A percentile compares a stretch with the other conserved stretches of the same genome.
These are phyloP conservation scores for Salvia hispanica DNA, from an alignment of 257 asterid species.

Conservation along the genomic window DNA sequence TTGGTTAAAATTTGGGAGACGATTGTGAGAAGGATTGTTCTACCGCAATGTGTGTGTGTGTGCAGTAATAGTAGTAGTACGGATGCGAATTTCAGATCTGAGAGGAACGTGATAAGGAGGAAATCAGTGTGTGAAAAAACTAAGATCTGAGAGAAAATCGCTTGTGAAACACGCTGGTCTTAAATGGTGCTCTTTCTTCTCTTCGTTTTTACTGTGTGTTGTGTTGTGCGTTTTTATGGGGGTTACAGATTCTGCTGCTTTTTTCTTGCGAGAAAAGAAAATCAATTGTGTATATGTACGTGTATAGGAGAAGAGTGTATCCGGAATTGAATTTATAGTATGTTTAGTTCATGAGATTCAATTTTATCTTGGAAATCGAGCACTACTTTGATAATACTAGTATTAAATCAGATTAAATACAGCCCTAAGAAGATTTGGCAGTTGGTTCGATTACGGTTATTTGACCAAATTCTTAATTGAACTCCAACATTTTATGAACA, in stretches of 20 bases:
- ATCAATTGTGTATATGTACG: too few relatives aligned
- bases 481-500: neutral
- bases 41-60: slow-evolving; percentile 32
- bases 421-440: too few relatives aligned
- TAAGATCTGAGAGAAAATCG: slow-evolving; percentile 45
- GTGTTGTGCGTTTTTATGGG: slow-evolving; percentile 23
- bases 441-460: too few relatives aligned
- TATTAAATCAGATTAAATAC: too few relatives aligned
- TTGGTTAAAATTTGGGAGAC: slow-evolving; percentile 13
- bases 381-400: too few relatives aligned
- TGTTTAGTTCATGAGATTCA: too few relatives aligned
- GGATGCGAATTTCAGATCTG: slow-evolving; percentile 46
- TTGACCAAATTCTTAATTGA: too few relatives aligned
- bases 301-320: too few relatives aligned
- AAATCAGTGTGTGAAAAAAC: slow-evolving; percentile 30
- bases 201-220: slow-evolving; percentile 14
- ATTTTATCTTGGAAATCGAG: too few relatives aligned
- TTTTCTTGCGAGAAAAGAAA: neutral
- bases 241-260: slow-evolving; percentile 10
- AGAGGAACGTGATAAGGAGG: slow-evolving; percentile 39
- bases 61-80: slow-evolving; percentile 30
- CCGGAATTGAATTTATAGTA: too few relatives aligned
- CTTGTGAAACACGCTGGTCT: slow-evolving; percentile 53
- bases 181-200: slow-evolving; percentile 40
- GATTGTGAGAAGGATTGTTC: slow-evolving; percentile 14